Evolutionary conservation across 345 rosid species (phyloP), one percentile per base, ranked within the genome.

Genomic region (Geranium brycei): DNA sequence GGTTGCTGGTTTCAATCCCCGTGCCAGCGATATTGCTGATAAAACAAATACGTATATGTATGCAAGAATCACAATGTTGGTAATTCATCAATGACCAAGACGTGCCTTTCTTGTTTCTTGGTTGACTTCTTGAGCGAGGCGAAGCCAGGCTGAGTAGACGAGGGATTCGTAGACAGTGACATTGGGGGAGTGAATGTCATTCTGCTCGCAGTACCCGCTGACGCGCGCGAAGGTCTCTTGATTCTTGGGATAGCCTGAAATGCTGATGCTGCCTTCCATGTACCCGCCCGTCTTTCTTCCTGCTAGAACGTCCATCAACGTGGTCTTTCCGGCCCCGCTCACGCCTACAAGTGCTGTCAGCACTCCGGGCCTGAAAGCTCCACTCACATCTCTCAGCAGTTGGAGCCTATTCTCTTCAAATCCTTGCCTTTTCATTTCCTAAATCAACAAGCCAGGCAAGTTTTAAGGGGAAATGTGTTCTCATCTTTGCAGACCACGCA

Each of bases 151-250:
- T 15, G 75, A 72, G 70, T 72, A 72, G 13, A 72, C 14, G 57
- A 72, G 67, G 3, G 75, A 72, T 19, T 72, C 75, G 23, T 72
- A 72, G 12, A 72, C 68, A 1, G 75, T 72, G 18, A 72, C 75
- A 0, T 66, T 77, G 56, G 91, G 84, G 13, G 95, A 91, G 77
- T 86, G 84, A 14, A 91, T 89, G 47, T 83, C 95, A 62, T 2
- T 70, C 75, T 72, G 75, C 18, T 72, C 75, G 51, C 75, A 72
- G 57, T 67, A 72, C 30, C 75, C 75, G 40, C 41, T 63, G 23
- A 72, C 75, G 28, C 75, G 66, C 17, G 75, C 75, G 4, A 72
- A 72, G 6, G 76, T 64, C 31, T 69, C 70, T 66, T 77, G 84
- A 53, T 80, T 80, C 79, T 77, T 77, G 18, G 79, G 74, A 59